Base-by-base conservation (phyloP, 2,329 filamentous ascomycete genomes). In the Colletotrichum sp. region DNA sequence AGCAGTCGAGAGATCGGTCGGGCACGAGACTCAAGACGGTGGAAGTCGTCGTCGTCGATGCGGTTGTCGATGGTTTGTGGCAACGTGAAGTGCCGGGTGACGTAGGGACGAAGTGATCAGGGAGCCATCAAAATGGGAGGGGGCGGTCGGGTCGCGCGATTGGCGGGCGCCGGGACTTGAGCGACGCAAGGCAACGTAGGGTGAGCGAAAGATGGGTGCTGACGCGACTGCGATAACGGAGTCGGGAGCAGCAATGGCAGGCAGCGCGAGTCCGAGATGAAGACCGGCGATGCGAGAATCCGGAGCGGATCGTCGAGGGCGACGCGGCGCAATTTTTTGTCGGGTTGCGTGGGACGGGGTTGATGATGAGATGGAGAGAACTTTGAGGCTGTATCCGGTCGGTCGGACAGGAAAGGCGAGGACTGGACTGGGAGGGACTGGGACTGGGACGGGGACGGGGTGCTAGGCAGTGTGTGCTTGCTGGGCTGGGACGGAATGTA, bases 71-170 rank as follows among this genome's bases (percentile, higher is more conserved):
- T 75, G 48, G 13, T 55, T 34, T 60, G 66, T 76, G 74, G 71
- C 76, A 68, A 73, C 73, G 64, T 69, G 52, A 61, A 61, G 75
- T 77, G 73, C 70, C 66, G 69, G 56, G 76, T 76, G 76, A 77
- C 66, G 74, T 76, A 76, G 60, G 66, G 60, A 66, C 58, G 71
- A 74, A 62, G 48, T 75, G 73, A 68, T 77, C 74, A 77, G 58
- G 58, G 70, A 73, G 76, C 74, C 76, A 77, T 77, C 74, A 77
- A 77, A 77, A 77, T 74, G 74, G 66, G 75, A 70, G 76, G 76
- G 73, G 76, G 66, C 28, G 61, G 70, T 70, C 58, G 70, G 74
- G 74, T 77, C 75, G 76, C 74, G 76, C 76, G 74, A 77, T 77
- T 77, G 74, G 70, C 75, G 74, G 74, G 66, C 48, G 70, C 66